Evolutionary conservation across 176 grass and related monocot genomes (phyloP), one percentile per base, ranked within the genome.

Genomic region (Carex littledalei): DNA sequence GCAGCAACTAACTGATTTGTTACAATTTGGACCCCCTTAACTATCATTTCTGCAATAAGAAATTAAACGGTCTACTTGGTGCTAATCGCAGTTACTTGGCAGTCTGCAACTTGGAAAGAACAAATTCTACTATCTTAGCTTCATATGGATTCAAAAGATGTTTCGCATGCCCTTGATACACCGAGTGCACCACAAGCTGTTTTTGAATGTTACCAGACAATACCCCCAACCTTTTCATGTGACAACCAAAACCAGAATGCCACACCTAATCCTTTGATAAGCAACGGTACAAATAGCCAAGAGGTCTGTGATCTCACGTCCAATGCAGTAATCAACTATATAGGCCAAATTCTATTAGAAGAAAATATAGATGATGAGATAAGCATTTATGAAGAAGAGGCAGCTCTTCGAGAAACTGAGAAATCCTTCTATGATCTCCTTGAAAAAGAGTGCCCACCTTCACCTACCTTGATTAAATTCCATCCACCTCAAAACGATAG

Each of bases 311-410:
- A 88, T 17, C 77, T 86, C 49, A 86, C 74, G 37, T 80, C 88
- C 8, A 83, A 84, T 84, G 83, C 78, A 31, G 80, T 78, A 43
- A 86, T 93, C 6, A 67, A 86, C 22, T 88, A 90, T 47, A 93
- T 90, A 86, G 61, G 84, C 73, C 70, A 52, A 22, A 88, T 90
- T 37, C 60, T 93, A 39, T 86, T 93, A 85, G 88, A 92, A 62
- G 91, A 92, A 34, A 80, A 86, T 71, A 93, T 83, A 54, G 88
- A 93, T 68, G 91, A 93, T 43, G 87, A 90, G 0, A 43, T 21
- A 60, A 90, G 47, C 45, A 67, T 47, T 52, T 70, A 76, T 63
- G 29, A 87, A 75, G 24, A 3, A 65, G 87, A 85, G 61, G 45
- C 67, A 0, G 77, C 87, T 17, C 43, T 92, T 69, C 85, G 53